Conservation (phyloP, 495 filamentous ascomycete species). For the Cenococcum geophilum region DNA sequence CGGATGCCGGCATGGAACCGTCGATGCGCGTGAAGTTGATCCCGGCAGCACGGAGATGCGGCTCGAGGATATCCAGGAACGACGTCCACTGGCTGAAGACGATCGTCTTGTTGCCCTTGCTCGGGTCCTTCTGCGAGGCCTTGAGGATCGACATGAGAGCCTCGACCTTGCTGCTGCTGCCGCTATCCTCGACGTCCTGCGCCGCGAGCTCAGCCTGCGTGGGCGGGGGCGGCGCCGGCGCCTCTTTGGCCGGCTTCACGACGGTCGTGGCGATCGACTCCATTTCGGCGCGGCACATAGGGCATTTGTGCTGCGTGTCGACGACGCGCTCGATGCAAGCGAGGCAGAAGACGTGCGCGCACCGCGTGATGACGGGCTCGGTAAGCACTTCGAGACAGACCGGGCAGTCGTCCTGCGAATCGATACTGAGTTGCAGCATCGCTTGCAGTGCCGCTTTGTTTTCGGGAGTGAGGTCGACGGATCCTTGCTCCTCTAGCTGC, state of each 20-base stretch:
- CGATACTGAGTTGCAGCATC: constrained; percentile 70
- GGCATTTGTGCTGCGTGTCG: constrained; percentile 74
- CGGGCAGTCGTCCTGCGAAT: constrained; percentile 76
- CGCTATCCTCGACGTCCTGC: constrained; percentile 52
- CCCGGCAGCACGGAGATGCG: constrained; percentile 55
- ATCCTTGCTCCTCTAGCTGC: constrained; percentile 57
- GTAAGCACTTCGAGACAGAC: constrained; percentile 73
- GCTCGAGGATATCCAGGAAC: constrained; percentile 74
- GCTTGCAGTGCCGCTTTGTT: constrained; percentile 69
- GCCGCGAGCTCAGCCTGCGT: constrained; percentile 39
- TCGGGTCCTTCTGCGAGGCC: constrained; percentile 57
- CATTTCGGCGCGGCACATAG: constrained; percentile 77
- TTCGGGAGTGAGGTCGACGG: constrained; percentile 66
- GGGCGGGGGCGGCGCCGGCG: constrained; percentile 29
- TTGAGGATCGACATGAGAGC: constrained; percentile 72
- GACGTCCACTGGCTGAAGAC: constrained; percentile 93
- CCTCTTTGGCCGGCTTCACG: constrained; percentile 53
- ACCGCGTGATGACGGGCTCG: constrained; percentile 78
- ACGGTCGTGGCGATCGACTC: constrained; percentile 37
- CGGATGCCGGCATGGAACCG: constrained; percentile 63
- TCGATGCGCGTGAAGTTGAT: constrained; percentile 73
- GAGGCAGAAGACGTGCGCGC: constrained; percentile 75
- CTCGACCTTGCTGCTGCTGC: constrained; percentile 77
- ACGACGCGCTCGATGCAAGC: constrained; percentile 75
- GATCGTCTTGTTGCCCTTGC: constrained; percentile 63